A percentile compares a stretch with the other conserved stretches of the same genome.
Evolutionary conservation across 345 rosid species (phyloP).

Genomic region (Salix exigua): DNA sequence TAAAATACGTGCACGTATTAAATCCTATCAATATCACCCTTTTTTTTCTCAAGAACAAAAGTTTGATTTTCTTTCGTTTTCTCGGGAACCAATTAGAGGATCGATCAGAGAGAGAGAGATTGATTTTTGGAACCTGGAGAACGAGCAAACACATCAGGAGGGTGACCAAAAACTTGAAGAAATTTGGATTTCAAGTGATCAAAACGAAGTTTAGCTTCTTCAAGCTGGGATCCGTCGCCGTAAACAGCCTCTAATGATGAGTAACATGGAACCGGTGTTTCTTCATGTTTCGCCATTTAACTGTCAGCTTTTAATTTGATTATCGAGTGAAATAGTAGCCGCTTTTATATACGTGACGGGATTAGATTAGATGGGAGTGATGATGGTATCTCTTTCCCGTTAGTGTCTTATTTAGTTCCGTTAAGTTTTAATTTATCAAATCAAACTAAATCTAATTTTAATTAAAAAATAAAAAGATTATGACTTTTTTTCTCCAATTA

Average conservation of each 20-base stretch:
- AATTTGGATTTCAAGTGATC: slow-evolving; percentile 60
- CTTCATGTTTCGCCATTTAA: slow-evolving; percentile 72
- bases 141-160: slow-evolving; percentile 73
- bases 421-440: no score
- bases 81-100: slow-evolving; percentile 6
- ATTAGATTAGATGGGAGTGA: no score
- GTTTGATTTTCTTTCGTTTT: not conserved
- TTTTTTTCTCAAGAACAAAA: not conserved
- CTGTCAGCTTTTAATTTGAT: no score
- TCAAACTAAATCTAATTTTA: no score
- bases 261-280: slow-evolving; percentile 54
- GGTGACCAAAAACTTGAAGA: slow-evolving; percentile 50
- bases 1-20: not conserved
- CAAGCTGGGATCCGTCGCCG: slow-evolving; percentile 66
- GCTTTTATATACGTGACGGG: no score
- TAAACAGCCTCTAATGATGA: slow-evolving; percentile 64
- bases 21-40: not conserved
- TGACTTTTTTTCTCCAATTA: no score
- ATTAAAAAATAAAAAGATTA: no score
- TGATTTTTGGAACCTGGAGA: slow-evolving; percentile 58
- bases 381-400: no score
- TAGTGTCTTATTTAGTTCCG: no score
- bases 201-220: slow-evolving; percentile 77
- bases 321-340: no score
- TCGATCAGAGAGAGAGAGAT: not conserved